Evolutionary conservation across 2,329 filamentous ascomycete species (phyloP).

Genomic region (Epichloe uncinata): DNA sequence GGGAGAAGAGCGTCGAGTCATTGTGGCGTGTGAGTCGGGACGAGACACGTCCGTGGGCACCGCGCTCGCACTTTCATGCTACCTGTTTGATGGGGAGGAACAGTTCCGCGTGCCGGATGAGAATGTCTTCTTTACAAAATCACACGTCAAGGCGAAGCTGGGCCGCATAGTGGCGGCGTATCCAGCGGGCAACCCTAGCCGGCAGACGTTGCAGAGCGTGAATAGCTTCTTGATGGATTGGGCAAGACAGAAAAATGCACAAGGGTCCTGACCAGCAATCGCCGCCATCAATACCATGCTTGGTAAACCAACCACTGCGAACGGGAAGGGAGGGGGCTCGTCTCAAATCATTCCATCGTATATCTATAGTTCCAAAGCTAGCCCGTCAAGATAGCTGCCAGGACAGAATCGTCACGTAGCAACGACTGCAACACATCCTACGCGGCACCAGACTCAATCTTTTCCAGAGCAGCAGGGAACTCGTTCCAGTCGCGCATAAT

Average conservation of each 20-base stretch:
- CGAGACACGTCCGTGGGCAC: slow-evolving; percentile 70
- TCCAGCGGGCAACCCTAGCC: slow-evolving; percentile 69
- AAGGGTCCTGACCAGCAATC: background rate
- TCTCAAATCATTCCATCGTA: too few relatives aligned
- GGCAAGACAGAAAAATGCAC: slow-evolving; percentile 13
- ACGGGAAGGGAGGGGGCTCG: too few relatives aligned
- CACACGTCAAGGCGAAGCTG: slow-evolving; percentile 60
- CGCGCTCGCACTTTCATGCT: slow-evolving; percentile 62
- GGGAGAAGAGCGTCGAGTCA: slow-evolving; percentile 14
- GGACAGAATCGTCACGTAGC: background rate
- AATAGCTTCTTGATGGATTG: slow-evolving; percentile 76
- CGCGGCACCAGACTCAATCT: slow-evolving; percentile 28
- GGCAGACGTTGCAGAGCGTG: slow-evolving; percentile 78
- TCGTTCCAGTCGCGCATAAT: slow-evolving; percentile 49
- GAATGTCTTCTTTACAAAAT: slow-evolving; percentile 47
- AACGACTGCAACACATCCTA: background rate
- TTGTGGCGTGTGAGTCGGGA: slow-evolving; percentile 63
- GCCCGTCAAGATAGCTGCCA: background rate
- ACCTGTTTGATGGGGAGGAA: slow-evolving; percentile 55
- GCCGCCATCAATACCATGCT: too few relatives aligned
- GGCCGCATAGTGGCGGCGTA: slow-evolving; percentile 71
- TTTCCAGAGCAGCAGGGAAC: slow-evolving; percentile 33
- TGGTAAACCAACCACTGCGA: too few relatives aligned
- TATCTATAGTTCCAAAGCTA: background rate
- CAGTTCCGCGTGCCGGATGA: slow-evolving; percentile 16